Evolutionary conservation across 306 rosid species (phyloP), one percentile per base, ranked within the genome.

Genomic region (Cucurbita maxima): DNA sequence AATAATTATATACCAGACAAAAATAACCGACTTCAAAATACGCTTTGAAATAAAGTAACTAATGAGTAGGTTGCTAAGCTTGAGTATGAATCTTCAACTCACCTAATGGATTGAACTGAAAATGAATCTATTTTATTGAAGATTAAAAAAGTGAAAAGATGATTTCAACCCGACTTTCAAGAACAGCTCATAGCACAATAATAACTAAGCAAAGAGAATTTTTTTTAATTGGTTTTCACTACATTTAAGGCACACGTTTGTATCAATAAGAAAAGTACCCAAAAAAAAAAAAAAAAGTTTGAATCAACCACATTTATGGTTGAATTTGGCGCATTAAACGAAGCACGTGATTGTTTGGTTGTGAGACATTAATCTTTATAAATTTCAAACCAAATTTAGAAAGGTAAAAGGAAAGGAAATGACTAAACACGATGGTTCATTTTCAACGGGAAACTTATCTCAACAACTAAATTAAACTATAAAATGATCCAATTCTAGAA

Each of bases 311-410:
- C 69, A 62, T 62, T 40, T 62, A 62, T 16, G 12, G 48, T 38
- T 34, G n/a, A 37, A 61, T 61, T 61, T 16, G 51, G 15, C 40
- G 47, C 50, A 63, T 63, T 40, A 40, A 63, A 16, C 50, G 3
- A 62, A 62, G 70, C 70, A 62, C 70, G 40, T 62, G 50, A 62
- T 37, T 40, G 51, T 62, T 62, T 62, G 71, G 71, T 43, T 43
- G 52, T 18, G 36, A 19, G 34, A 64, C n/a, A n/a, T n/a, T 64
- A 11, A 41, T 64, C 36, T 44, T 11, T 19, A 64, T 52, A 43
- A 63, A 64, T 5, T 18, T 10, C 36, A 41, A 41, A 64, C 71
- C 53, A 64, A 41, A 64, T 41, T 9, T 64, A 19, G 71, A 40
- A 43, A 64, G 34, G 30, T 18, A 63, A n/a, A 43, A 63, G 70